Conservation (phyloP, 176 grass and related monocot genomes). For the Cocos nucifera region DNA sequence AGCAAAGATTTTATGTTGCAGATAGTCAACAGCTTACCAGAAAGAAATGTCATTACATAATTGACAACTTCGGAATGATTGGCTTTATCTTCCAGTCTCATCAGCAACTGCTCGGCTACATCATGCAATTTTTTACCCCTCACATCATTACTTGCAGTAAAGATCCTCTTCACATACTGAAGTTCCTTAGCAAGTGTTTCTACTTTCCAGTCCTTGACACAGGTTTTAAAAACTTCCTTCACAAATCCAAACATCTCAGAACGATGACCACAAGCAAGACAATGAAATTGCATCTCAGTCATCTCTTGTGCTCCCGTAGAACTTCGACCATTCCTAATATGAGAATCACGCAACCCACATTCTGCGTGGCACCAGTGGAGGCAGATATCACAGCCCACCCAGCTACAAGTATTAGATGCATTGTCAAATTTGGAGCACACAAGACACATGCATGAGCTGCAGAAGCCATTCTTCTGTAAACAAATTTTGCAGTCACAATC, state of each 20-base stretch:
- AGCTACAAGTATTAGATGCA: constrained; percentile 87
- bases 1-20: constrained; percentile 7
- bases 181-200: constrained; percentile 68
- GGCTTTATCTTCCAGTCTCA: constrained; percentile 43
- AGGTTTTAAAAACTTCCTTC: constrained; percentile 81
- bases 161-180: constrained; percentile 65
- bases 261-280: constrained; percentile 64
- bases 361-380: constrained; percentile 98
- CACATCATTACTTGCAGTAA: constrained; percentile 56
- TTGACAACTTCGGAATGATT: constrained; percentile 57
- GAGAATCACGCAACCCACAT: constrained; percentile 53
- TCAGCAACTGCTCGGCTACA: constrained; percentile 55
- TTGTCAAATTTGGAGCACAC: constrained; percentile 78
- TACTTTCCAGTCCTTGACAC: constrained; percentile 62
- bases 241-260: constrained; percentile 99
- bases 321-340: constrained; percentile 57
- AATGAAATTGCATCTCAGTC: constrained; percentile 69
- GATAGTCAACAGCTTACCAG: constrained; percentile 47
- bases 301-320: constrained; percentile 21
- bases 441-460: constrained; percentile 82
- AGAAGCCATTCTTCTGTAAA: constrained; percentile 54
- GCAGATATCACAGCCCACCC: constrained; percentile 92
- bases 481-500: constrained; percentile 91
- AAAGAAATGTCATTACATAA: constrained; percentile 63
- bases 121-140: constrained; percentile 56